These are phyloP conservation scores for Viola odorata DNA, from an alignment of 345 rosid genomes.

Conservation along the genomic window DNA sequence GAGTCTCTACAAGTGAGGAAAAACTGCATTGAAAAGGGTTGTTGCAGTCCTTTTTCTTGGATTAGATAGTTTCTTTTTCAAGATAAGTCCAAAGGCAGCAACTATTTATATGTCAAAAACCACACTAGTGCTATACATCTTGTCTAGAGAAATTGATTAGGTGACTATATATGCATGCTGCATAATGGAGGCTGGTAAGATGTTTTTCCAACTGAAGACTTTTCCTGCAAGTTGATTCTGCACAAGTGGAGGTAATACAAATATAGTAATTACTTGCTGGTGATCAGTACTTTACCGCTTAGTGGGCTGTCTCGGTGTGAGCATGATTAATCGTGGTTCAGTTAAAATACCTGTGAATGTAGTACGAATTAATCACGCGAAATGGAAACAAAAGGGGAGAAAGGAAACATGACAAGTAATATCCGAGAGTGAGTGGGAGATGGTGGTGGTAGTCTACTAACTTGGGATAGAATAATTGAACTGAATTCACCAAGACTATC, in stretches of 20 bases:
- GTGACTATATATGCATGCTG: slow-evolving; percentile 17
- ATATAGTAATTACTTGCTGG: background rate
- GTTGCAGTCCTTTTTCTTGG: slow-evolving; percentile 1
- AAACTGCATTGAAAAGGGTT: slow-evolving; percentile 4
- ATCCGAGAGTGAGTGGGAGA: background rate
- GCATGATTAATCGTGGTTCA: too few relatives aligned
- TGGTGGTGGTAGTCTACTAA: background rate
- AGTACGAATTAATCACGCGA: background rate
- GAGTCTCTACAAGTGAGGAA: slow-evolving; percentile 19
- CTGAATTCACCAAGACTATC: background rate
- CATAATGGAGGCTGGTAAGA: slow-evolving; percentile 30
- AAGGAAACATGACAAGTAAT: background rate
- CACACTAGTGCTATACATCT: background rate
- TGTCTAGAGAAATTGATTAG: slow-evolving; percentile 1
- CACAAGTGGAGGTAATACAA: background rate
- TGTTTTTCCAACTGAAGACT: slow-evolving; percentile 7
- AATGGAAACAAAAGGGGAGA: background rate
- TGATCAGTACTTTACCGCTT: too few relatives aligned
- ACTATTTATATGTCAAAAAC: background rate
- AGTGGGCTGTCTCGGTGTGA: too few relatives aligned
- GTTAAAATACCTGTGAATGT: too few relatives aligned
- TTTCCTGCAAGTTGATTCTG: slow-evolving; percentile 1
- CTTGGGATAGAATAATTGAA: background rate
- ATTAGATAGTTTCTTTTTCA: background rate
- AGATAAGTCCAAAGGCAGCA: slow-evolving; percentile 4